Percentiles rank a stretch among this genome's conserved stretches.
Conservation (phyloP, 169 alveolate genomes). For the Cryptosporidium sp. region DNA sequence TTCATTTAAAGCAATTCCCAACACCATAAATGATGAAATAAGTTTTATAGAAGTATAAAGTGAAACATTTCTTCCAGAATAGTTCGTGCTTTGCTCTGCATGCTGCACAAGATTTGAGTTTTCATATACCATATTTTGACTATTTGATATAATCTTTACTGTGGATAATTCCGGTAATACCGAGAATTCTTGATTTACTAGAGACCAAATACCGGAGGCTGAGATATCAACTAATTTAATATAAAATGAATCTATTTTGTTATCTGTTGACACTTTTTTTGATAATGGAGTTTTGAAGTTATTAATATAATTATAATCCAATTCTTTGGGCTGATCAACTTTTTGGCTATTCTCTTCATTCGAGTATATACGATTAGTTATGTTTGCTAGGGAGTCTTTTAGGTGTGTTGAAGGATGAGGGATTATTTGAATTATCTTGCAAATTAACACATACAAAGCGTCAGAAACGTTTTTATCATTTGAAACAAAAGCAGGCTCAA, state of each 20-base stretch:
- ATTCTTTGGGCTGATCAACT: not conserved
- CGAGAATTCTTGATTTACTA: constrained; percentile 31
- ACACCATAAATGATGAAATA: constrained; percentile 5
- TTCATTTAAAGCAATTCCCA: constrained; percentile 2
- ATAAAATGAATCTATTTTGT: constrained; percentile 50
- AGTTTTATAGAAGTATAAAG: constrained; percentile 36
- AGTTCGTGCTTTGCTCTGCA: not conserved
- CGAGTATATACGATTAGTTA: not conserved
- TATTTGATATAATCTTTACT: not conserved
- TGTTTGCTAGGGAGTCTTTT: not conserved
- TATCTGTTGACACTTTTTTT: constrained; percentile 10
- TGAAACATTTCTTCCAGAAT: constrained; percentile 12
- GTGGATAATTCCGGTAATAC: constrained; percentile 28
- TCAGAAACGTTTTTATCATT: constrained; percentile 33
- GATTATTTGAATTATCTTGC: constrained; percentile 47
- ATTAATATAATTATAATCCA: constrained; percentile 29
- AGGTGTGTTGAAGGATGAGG: constrained; percentile 56
- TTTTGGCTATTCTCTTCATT: constrained; percentile 7
- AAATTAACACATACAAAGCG: constrained; percentile 27
- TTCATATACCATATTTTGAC: not conserved
- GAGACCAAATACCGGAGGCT: constrained; percentile 51
- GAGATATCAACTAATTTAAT: constrained; percentile 36
- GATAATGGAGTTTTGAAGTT: constrained; percentile 20
- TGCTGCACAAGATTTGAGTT: not conserved
- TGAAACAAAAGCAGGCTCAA: constrained; percentile 48